Conservation (phyloP, 208 protist genomes). For the Wallacemonas collosoma region DNA sequence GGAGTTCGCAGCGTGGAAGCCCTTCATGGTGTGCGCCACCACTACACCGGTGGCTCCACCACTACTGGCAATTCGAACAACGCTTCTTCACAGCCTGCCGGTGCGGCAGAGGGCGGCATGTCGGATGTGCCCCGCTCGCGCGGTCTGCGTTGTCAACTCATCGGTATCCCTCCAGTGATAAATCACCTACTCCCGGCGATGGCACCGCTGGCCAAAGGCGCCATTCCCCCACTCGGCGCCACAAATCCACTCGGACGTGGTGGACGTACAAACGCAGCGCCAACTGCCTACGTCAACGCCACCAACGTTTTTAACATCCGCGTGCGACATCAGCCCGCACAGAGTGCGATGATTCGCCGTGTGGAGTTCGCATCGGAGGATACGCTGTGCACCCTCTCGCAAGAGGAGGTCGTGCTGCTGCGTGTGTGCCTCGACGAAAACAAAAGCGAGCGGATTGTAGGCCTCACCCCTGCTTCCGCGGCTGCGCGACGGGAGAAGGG, state of each 20-base stretch:
- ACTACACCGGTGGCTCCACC: too few relatives aligned
- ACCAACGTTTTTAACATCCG: constrained; percentile 1
- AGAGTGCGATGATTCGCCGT: neutral
- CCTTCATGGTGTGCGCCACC: neutral
- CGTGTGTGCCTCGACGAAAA: constrained; percentile 1
- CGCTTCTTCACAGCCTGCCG: neutral
- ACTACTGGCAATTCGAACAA: neutral
- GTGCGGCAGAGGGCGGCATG: neutral
- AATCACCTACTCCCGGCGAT: constrained; percentile 9
- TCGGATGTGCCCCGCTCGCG: neutral
- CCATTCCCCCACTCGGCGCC: neutral
- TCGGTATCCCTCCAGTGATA: constrained; percentile 9
- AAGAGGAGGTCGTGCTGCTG: constrained; percentile 44
- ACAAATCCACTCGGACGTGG: constrained; percentile 12
- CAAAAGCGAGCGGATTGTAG: neutral
- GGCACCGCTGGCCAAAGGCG: constrained; percentile 10
- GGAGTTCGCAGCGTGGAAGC: constrained; percentile 3
- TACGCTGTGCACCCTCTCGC: constrained; percentile 43
- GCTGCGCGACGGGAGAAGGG: neutral
- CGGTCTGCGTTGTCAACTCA: constrained; percentile 1
- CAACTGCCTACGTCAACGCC: neutral
- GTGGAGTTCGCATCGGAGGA: constrained; percentile 39
- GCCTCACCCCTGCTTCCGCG: too few relatives aligned
- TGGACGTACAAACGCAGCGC: neutral
- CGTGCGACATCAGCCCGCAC: constrained; percentile 9